phyloP scores from a whole-genome alignment of 2,329 filamentous ascomycete genomes.

The Endothia cerciana region DNA sequence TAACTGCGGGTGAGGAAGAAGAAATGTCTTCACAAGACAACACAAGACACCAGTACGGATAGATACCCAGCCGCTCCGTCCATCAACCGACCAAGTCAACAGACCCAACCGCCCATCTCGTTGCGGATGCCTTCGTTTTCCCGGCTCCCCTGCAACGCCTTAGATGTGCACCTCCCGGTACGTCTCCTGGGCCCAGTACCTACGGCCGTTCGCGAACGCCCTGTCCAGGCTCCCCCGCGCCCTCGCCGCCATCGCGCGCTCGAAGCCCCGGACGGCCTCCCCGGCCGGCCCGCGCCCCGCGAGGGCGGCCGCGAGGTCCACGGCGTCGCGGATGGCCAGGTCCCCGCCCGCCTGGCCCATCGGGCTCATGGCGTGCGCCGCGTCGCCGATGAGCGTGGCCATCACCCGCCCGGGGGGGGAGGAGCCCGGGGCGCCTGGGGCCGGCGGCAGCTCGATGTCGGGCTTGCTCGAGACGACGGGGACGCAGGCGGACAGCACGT shows the following conservation, averaged over 20 bases:
- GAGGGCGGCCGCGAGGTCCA: background rate
- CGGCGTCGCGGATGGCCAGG: conserved; percentile 4
- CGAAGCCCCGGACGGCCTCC: background rate
- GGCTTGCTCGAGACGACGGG: conserved; percentile 14
- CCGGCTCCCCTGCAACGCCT: background rate
- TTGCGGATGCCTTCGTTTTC: no score
- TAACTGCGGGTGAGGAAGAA: no score
- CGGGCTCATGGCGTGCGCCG: conserved; percentile 26
- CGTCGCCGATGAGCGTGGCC: conserved; percentile 29
- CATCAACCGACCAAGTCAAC: no score
- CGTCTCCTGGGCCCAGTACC: background rate
- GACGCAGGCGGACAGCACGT: conserved; percentile 1
- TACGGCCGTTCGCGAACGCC: conserved; percentile 3
- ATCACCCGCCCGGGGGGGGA: no score
- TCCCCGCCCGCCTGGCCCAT: conserved; percentile 8
- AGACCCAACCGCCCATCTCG: no score
- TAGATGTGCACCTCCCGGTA: conserved; percentile 5
- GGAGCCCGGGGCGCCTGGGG: background rate
- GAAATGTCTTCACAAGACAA: background rate
- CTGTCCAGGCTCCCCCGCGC: background rate
- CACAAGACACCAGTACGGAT: background rate
- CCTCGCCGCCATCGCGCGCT: background rate
- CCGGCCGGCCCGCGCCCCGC: no score
- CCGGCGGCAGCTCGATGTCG: conserved; percentile 4
- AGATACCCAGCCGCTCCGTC: no score